Conservation (phyloP, 257 asterid genomes). For the Echium plantagineum region DNA sequence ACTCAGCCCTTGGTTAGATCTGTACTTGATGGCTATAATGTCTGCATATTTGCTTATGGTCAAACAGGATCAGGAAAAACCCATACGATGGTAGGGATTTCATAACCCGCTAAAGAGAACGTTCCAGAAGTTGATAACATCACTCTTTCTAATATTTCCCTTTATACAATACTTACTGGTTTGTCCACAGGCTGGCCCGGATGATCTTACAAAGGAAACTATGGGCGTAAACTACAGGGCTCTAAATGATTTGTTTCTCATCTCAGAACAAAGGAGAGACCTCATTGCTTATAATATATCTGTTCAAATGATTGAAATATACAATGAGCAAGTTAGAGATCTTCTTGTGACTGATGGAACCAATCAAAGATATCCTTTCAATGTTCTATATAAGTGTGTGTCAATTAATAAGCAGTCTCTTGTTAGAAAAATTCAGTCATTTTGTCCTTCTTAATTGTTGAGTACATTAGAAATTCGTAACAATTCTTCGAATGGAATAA, state of each 20-base stretch:
- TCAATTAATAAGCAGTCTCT: background rate
- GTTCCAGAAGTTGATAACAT: background rate
- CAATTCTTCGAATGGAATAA: constrained; percentile 47
- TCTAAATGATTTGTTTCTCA: constrained; percentile 54
- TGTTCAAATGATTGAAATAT: constrained; percentile 90
- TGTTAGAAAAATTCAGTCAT: background rate
- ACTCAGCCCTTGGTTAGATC: constrained; percentile 84
- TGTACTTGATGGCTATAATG: constrained; percentile 82
- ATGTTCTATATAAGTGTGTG: constrained; percentile 9
- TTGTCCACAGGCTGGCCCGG: constrained; percentile 57
- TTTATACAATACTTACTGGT: constrained; percentile 5
- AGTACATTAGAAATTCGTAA: constrained; percentile 59
- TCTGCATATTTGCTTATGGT: constrained; percentile 91
- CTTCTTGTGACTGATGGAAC: constrained; percentile 60
- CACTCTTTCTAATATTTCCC: background rate
- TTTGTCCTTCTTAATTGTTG: constrained; percentile 27
- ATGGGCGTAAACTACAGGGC: constrained; percentile 82
- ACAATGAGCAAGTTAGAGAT: constrained; percentile 89
- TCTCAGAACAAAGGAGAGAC: constrained; percentile 72
- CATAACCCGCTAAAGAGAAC: background rate
- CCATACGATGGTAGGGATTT: constrained; percentile 57
- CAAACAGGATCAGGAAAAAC: constrained; percentile 97
- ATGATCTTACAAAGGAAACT: constrained; percentile 45
- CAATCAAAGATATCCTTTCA: constrained; percentile 52
- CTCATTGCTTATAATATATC: constrained; percentile 51